Evolutionary conservation across 2,329 filamentous ascomycete genomes (phyloP), one percentile per base, ranked within the genome.

Genomic region (Aureobasidium sp.): DNA sequence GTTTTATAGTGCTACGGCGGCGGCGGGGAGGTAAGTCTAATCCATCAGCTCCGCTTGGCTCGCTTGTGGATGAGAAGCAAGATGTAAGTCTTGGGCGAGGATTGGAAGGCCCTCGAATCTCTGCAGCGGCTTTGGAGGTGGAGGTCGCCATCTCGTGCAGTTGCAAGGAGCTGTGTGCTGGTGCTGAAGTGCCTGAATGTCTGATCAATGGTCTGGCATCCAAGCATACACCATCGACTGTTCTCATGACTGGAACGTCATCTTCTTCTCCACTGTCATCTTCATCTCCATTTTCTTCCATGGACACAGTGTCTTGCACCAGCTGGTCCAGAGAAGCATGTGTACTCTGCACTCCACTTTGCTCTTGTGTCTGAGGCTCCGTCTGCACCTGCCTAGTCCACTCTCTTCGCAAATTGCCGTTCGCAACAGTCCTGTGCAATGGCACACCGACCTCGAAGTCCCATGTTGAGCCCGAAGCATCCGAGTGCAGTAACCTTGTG

Each of bases 121-220:
- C 31, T 36, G 23, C 15, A 9, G 13, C 9, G 4, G 43, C 4
- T 10, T 25, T 15, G 1, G 15, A 47, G 4, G 23, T 47, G 10
- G 43, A 47, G n/a, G n/a, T 25, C 5, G 23, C 23, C 3, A 15
- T 27, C 43, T 47, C 43, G 43, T 47, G 27, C 25, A 51, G 2
- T 18, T 43, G 47, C 18, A 62, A n/a, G 16, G 25, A 53, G 18
- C 59, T 62, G 47, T 62, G 59, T 15, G 59, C 45, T 11, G 59
- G 59, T 20, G 59, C 59, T 9, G 59, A 9, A 7, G 20, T 43
- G 7, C 59, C 59, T 1, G 47, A 42, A 25, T 53, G 59, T 15
- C 59, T 51, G 38, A 62, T 36, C 59, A 53, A 53, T 3, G 59
- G 59, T 27, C 59, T 29, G 5, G 59, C 47, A 47, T 62, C 59